phyloP scores from a whole-genome alignment of 1,284 basidiomycete species.

The Abortiporus biennis region DNA sequence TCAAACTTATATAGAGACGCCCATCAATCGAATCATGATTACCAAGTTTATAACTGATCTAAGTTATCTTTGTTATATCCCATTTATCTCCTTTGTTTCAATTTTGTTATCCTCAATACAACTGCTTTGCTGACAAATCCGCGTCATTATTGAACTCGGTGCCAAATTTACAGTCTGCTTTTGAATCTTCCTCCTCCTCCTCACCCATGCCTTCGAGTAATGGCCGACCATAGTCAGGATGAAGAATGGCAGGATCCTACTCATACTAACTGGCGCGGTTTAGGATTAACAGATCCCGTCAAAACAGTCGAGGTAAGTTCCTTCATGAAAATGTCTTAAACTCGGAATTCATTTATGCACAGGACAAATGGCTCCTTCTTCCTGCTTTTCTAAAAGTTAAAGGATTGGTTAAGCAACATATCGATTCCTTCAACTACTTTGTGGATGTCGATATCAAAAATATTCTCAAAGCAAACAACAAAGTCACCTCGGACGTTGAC shows the following conservation, averaged over 20 bases:
- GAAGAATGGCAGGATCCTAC: conserved; percentile 41
- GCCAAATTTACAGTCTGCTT: no score
- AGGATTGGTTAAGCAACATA: conserved; percentile 98
- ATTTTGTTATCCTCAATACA: no score
- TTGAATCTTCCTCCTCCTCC: background rate
- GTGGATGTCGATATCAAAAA: conserved; percentile 97
- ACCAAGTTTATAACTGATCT: background rate
- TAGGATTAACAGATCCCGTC: conserved; percentile 73
- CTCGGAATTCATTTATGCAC: conserved; percentile 7
- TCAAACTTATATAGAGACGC: background rate
- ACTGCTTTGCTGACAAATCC: no score
- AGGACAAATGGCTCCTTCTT: conserved; percentile 97
- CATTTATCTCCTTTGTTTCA: no score
- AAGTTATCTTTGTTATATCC: no score
- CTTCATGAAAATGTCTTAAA: background rate
- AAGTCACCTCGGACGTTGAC: conserved; percentile 94
- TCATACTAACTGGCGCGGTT: conserved; percentile 58
- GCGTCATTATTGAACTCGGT: no score
- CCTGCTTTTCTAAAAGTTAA: conserved; percentile 96
- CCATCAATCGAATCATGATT: background rate
- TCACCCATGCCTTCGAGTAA: background rate
- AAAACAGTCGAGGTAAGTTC: conserved; percentile 68
- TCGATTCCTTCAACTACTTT: conserved; percentile 99
- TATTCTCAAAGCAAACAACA: conserved; percentile 91
- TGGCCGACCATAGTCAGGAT: conserved; percentile 18